Base-by-base conservation (phyloP, 2,329 filamentous ascomycete genomes). In the Aspergillus felis region DNA sequence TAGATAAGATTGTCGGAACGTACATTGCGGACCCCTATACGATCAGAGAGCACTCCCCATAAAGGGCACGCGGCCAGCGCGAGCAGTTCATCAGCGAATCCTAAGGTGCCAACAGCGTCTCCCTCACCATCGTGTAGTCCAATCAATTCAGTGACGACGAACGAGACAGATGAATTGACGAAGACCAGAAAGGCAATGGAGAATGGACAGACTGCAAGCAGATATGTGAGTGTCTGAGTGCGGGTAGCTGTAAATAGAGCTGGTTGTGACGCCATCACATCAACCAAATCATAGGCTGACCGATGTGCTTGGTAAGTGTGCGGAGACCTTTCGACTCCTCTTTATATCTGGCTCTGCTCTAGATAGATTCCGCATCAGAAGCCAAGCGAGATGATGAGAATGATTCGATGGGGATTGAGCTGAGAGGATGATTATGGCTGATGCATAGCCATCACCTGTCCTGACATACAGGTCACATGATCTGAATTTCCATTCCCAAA, bases 101-200 rank as follows among this genome's bases (percentile, higher is more conserved):
- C 79, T 28, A 81, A 64, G 4, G 75, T 79, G 6, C 85, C 85
- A 17, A 87, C 84, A 6, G 83, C 83, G 74, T 86, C 80, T 7
- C 85, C 85, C 17, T 86, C 82, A 50, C 79, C 75, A 58, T 80
- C 69, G 41, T 78, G 76, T 38, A 81, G 77, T 5, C 83, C 83
- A 61, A 87, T 82, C 53, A 86, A 76, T 66, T 87, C 82, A 14
- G 84, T 87, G 51, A 87, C 81, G 32, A 87, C 83, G 66, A 87
- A 87, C 24, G 83, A 85, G 60, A 87, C 78, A 53, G 82, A 83
- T 58, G 82, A 82, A 70, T 87, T 87, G 61, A 87, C 77, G 71
- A 87, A 87, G 51, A 87, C 85, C 47, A 87, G 77, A 71, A 87
- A 87, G 20, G 83, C 81, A 64, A 87, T 87, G 63, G 82, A 84